Percentiles rank a stretch among this genome's conserved stretches.
phyloP scores from a whole-genome alignment of 192 early-diverging fungal genomes.

The Geosiphon pyriformis region DNA sequence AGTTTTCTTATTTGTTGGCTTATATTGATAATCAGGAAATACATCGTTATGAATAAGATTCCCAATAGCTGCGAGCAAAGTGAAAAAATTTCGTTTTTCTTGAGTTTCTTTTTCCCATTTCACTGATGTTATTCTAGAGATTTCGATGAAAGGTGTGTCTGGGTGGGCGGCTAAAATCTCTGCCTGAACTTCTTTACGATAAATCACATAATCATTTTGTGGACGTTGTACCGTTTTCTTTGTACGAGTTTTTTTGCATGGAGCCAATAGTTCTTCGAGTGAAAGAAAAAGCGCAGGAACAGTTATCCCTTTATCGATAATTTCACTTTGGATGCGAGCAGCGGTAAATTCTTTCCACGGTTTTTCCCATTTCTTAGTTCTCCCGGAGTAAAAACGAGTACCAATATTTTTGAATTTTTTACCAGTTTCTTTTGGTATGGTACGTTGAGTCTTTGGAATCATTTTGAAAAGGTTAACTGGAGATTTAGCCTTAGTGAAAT shows the following conservation, averaged over 20 bases:
- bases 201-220: slow-evolving; percentile 16
- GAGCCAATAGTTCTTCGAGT: slow-evolving; percentile 3
- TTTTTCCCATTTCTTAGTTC: neutral
- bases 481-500: no score
- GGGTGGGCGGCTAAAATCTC: neutral
- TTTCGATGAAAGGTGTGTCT: slow-evolving; percentile 3
- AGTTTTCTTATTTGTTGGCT: neutral
- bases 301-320: neutral
- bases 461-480: no score
- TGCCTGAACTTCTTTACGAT: slow-evolving; percentile 17
- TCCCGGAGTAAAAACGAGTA: no score
- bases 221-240: slow-evolving; percentile 2
- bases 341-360: neutral
- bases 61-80: neutral
- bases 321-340: neutral
- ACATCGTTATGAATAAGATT: slow-evolving; percentile 12
- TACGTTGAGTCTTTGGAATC: no score
- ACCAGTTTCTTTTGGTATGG: no score
- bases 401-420: no score
- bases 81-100: slow-evolving; percentile 13
- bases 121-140: slow-evolving; percentile 5
- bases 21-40: slow-evolving; percentile 19
- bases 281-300: neutral
- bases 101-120: neutral
- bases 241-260: slow-evolving; percentile 19